Conservation (phyloP, 306 rosid species). For the Datisca glomerata region DNA sequence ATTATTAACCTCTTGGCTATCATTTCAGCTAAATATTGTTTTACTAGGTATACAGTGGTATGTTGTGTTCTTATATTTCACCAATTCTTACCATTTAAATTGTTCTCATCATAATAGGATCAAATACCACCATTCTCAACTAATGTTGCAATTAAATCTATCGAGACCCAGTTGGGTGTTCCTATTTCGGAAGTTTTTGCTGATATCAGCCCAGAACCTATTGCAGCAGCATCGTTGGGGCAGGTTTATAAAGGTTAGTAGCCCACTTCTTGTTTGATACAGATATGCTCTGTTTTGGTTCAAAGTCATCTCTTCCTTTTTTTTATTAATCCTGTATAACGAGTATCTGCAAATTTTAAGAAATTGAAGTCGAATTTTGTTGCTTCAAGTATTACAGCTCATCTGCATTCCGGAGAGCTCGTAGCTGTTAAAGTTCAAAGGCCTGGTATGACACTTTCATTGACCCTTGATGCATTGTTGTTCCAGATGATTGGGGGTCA, state of each 20-base stretch:
- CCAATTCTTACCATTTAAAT: conserved; percentile 1
- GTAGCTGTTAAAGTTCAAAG: conserved; percentile 97
- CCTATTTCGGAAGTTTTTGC: conserved; percentile 56
- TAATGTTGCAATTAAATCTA: conserved; percentile 54
- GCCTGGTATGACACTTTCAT: conserved; percentile 84
- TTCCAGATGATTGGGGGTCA: conserved; percentile 96
- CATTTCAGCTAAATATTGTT: no score
- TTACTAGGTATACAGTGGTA: no score
- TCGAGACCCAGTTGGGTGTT: conserved; percentile 67
- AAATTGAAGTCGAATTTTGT: conserved; percentile 18
- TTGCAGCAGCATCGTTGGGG: conserved; percentile 96
- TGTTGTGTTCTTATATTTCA: no score
- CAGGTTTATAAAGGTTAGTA: conserved; percentile 88
- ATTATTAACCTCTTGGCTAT: no score
- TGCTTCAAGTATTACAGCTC: conserved; percentile 97
- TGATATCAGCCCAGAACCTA: conserved; percentile 64
- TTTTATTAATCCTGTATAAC: no score
- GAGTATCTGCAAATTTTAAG: no score
- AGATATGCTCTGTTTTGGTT: no score
- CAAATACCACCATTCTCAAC: conserved; percentile 95
- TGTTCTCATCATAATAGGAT: conserved; percentile 32
- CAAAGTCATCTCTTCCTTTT: no score
- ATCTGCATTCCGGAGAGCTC: conserved; percentile 87
- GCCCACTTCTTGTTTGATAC: conserved; percentile 21
- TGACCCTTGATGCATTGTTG: conserved; percentile 95